These are phyloP conservation scores for Trichoderma reesei DNA, from an alignment of 495 filamentous ascomycete species.

Conservation along the genomic window DNA sequence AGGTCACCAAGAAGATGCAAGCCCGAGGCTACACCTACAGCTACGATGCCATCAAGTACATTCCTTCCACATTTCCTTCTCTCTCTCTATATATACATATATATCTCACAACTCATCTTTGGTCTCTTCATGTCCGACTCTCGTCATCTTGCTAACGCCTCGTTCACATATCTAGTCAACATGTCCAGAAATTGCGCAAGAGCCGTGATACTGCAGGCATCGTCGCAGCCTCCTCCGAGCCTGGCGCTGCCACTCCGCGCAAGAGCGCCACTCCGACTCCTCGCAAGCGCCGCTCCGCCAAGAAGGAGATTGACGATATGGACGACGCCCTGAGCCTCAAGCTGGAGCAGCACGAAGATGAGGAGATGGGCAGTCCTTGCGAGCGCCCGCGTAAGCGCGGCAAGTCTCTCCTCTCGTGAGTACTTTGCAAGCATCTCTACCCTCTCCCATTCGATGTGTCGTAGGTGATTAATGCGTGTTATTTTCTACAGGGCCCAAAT, in stretches of 20 bases:
- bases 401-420: background rate
- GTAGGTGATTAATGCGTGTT: no score
- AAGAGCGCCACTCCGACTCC: constrained; percentile 4
- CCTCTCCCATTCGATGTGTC: background rate
- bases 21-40: constrained; percentile 15
- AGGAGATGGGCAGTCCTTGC: background rate
- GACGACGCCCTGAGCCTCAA: background rate
- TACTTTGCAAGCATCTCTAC: background rate
- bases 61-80: background rate
- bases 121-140: background rate
- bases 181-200: constrained; percentile 18
- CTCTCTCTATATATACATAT: background rate
- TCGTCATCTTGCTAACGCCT: constrained; percentile 9
- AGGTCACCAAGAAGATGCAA: constrained; percentile 7
- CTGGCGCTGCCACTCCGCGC: background rate
- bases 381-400: background rate
- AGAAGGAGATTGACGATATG: constrained; percentile 3
- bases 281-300: constrained; percentile 4
- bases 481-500: background rate
- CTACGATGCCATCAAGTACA: constrained; percentile 14
- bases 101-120: background rate
- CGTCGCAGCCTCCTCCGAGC: background rate
- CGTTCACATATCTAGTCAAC: constrained; percentile 15
- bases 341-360: background rate
- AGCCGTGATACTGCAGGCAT: background rate